phyloP scores from a whole-genome alignment of 106 monocot genomes.

The Acorus gramineus region DNA sequence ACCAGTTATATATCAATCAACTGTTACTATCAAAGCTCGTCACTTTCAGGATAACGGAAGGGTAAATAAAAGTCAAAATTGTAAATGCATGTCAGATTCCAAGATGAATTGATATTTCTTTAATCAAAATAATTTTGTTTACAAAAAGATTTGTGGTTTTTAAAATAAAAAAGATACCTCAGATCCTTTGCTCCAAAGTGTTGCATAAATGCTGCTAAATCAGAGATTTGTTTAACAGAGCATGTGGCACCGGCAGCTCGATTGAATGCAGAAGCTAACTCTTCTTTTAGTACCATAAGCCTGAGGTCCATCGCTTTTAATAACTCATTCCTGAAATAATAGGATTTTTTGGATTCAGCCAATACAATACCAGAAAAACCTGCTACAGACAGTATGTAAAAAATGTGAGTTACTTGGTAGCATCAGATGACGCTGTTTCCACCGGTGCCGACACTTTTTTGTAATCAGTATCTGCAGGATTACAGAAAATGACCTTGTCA shows the following conservation, averaged over 20 bases:
- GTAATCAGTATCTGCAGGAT: too few relatives aligned
- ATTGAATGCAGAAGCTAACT: conserved; percentile 35
- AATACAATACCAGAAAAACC: neutral
- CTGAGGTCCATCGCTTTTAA: conserved; percentile 68
- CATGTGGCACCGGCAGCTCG: conserved; percentile 41
- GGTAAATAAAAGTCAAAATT: too few relatives aligned
- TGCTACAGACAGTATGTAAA: neutral
- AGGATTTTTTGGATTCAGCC: conserved; percentile 6
- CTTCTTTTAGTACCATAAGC: conserved; percentile 53
- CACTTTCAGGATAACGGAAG: too few relatives aligned
- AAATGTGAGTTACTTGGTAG: conserved; percentile 55
- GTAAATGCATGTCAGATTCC: too few relatives aligned
- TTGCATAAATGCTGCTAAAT: conserved; percentile 57
- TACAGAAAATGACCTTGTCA: too few relatives aligned
- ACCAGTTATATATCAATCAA: too few relatives aligned
- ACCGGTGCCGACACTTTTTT: too few relatives aligned
- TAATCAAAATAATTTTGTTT: too few relatives aligned
- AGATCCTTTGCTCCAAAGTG: conserved; percentile 60
- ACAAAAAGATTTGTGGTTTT: too few relatives aligned
- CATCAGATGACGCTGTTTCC: conserved; percentile 54
- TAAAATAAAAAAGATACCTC: conserved; percentile 31
- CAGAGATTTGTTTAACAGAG: conserved; percentile 37
- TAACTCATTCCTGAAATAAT: conserved; percentile 61
- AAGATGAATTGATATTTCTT: too few relatives aligned
- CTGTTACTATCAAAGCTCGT: too few relatives aligned